Percentiles rank a stretch among this genome's conserved stretches.
Conservation (phyloP, 2,329 filamentous ascomycete species). For the Chaetothyriales sp. region DNA sequence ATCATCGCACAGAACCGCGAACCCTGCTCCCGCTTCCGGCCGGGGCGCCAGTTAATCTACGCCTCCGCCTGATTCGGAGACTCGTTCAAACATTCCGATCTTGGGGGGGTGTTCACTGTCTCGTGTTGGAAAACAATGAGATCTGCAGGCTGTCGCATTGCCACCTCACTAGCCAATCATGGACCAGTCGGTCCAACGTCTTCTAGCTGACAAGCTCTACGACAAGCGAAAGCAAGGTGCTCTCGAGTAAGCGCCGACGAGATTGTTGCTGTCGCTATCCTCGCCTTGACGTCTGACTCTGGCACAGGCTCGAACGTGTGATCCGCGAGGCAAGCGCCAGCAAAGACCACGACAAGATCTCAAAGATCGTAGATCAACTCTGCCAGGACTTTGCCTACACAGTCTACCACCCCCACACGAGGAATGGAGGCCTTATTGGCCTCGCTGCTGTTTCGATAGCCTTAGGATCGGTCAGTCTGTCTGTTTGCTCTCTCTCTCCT, state of each 20-base stretch:
- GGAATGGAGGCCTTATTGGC: constrained; percentile 92
- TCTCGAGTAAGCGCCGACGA: constrained; percentile 54
- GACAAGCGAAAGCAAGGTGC: constrained; percentile 95
- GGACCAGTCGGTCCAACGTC: constrained; percentile 79
- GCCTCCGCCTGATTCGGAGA: no score
- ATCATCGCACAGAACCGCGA: no score
- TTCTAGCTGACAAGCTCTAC: constrained; percentile 95
- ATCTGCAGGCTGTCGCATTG: background rate
- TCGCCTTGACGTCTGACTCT: constrained; percentile 3
- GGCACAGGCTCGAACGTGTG: constrained; percentile 64
- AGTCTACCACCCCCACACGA: constrained; percentile 87
- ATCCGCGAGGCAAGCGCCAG: constrained; percentile 70
- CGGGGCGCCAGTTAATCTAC: no score
- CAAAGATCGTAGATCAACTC: constrained; percentile 83
- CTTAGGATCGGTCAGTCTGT: constrained; percentile 64
- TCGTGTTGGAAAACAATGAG: background rate
- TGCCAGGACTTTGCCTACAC: constrained; percentile 97
- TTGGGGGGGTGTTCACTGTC: no score
- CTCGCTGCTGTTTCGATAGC: constrained; percentile 92
- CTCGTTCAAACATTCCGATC: no score
- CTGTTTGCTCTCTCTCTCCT: constrained; percentile 1
- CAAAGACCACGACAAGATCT: constrained; percentile 67
- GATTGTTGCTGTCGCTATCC: background rate
- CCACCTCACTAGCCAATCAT: constrained; percentile 35
- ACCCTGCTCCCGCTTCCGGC: no score